Percentiles rank a stretch among this genome's conserved stretches.
Conservation (phyloP, 495 filamentous ascomycete species). For the Mycothermus thermophilus region DNA sequence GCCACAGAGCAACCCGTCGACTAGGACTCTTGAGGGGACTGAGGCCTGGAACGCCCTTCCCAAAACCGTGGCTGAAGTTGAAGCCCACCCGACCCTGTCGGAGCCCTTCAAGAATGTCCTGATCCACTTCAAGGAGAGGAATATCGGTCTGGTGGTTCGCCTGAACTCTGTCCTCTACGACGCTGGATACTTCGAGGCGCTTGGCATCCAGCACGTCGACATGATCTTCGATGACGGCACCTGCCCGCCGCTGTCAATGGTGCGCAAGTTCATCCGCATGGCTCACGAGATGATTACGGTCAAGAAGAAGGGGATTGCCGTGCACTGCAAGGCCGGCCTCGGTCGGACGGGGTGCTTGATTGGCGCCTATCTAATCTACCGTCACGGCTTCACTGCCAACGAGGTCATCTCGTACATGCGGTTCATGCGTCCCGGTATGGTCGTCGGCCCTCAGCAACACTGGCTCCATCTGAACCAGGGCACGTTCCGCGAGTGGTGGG, state of each 20-base stretch:
- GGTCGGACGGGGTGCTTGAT: conserved; percentile 93
- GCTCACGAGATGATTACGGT: conserved; percentile 87
- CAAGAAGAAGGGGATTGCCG: conserved; percentile 77
- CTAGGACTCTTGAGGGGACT: conserved; percentile 52
- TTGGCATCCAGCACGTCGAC: conserved; percentile 89
- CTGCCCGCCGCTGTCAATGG: conserved; percentile 72
- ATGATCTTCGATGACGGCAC: conserved; percentile 99
- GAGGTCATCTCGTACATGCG: conserved; percentile 98
- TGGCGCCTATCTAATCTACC: conserved; percentile 93
- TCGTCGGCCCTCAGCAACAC: conserved; percentile 97
- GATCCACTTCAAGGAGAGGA: conserved; percentile 67
- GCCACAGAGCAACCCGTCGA: conserved; percentile 65
- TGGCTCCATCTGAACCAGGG: conserved; percentile 97
- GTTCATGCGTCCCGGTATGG: conserved; percentile 99
- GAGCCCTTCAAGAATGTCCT: conserved; percentile 90
- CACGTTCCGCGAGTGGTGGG: conserved; percentile 95
- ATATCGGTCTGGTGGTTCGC: conserved; percentile 85
- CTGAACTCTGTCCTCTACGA: conserved; percentile 94
- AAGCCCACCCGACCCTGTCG: conserved; percentile 47
- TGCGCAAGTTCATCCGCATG: conserved; percentile 84
- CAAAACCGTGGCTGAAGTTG: conserved; percentile 50
- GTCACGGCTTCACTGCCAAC: conserved; percentile 95
- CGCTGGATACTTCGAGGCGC: conserved; percentile 82
- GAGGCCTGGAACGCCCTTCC: conserved; percentile 61
- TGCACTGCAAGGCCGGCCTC: conserved; percentile 95